Evolutionary conservation across 2,329 filamentous ascomycete species (phyloP).

Genomic region (Lasiodiplodia gonubiensis): DNA sequence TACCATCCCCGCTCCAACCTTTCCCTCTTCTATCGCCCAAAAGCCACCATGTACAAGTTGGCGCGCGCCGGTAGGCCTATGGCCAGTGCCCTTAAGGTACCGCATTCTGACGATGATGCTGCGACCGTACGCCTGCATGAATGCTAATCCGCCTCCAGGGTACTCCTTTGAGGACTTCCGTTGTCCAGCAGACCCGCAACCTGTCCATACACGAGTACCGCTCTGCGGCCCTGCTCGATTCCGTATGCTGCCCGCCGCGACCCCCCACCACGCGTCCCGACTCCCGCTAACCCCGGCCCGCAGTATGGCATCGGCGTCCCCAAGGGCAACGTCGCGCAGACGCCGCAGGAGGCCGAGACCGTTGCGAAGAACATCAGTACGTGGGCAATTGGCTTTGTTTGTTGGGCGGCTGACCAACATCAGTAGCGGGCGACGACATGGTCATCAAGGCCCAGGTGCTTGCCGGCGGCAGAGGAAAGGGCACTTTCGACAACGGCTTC

Average conservation of each 20-base stretch:
- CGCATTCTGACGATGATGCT: slow-evolving; percentile 51
- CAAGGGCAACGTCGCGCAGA: slow-evolving; percentile 84
- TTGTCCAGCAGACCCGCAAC: slow-evolving; percentile 80
- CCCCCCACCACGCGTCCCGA: slow-evolving; percentile 3
- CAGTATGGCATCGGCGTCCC: slow-evolving; percentile 96
- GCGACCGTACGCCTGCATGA: slow-evolving; percentile 21
- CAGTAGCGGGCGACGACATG: slow-evolving; percentile 80
- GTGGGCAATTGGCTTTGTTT: slow-evolving; percentile 1
- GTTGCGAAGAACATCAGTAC: slow-evolving; percentile 87
- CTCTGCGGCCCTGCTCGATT: slow-evolving; percentile 86
- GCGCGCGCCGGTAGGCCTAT: slow-evolving; percentile 76
- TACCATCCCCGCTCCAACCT: slow-evolving; percentile 37
- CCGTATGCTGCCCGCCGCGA: slow-evolving; percentile 50
- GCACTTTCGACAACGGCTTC: slow-evolving; percentile 95
- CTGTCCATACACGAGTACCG: slow-evolving; percentile 99
- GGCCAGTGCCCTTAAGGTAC: slow-evolving; percentile 78
- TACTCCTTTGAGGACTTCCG: slow-evolving; percentile 59
- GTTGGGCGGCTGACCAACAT: slow-evolving; percentile 16
- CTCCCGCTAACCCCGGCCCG: slow-evolving; percentile 21
- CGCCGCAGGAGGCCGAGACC: slow-evolving; percentile 83
- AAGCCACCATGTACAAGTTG: slow-evolving; percentile 80
- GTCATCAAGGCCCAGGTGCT: slow-evolving; percentile 99
- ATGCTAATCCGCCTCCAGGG: slow-evolving; percentile 56
- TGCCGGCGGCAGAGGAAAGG: slow-evolving; percentile 96
- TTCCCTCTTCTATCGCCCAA: slow-evolving; percentile 34